Evolutionary conservation across 129 eudicot genomes (phyloP), one percentile per base, ranked within the genome.

Genomic region (Chrysanthemum seticuspe): DNA sequence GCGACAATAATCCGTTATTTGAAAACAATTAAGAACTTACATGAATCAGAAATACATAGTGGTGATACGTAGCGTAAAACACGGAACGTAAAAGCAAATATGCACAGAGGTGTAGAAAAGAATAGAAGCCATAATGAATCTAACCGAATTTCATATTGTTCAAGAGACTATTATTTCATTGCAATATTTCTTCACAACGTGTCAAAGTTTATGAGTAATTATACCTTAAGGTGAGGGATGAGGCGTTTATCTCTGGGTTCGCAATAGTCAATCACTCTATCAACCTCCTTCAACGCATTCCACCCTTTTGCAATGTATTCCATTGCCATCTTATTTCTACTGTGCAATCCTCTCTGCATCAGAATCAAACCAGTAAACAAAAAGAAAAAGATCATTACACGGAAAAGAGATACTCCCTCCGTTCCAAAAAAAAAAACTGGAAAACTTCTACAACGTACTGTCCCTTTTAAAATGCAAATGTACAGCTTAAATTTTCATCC

Each of bases 281-380:
- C 97, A 78, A 94, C 96, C 81, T 94, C 97, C 82, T 84, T 84
- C 62, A 90, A 51, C 29, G 91, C 87, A 49, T 84, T 87, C 95
- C 89, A 86, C 9, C 98, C 96, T 90, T 82, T 89, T 44, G 96
- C 97, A 61, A 93, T 85, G 72, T 85, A 81, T 82, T 89, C 92
- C 96, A 83, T 78, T 14, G 98, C 95, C 83, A 60, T 77, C 80
- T 87, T 93, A 54, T 89, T 90, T 78, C 96, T 82, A 47, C 59
- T 86, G 70, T 93, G 98, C 89, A 93, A 83, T 72, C 87, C 83
- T 84, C 91, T 82, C 92, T 89, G 82, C 11, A 7, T 16, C 57
- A 59, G 48, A 77, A 70, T 7, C 60, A 45, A 34, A 36, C 44
- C 44, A 5, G 8, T 36, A 36, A 36, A 36, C 44, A 36, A 36